Evolutionary conservation across 805 yeast genomes (phyloP), one percentile per base, ranked within the genome.

Genomic region (Komagataella pseudopastoris): DNA sequence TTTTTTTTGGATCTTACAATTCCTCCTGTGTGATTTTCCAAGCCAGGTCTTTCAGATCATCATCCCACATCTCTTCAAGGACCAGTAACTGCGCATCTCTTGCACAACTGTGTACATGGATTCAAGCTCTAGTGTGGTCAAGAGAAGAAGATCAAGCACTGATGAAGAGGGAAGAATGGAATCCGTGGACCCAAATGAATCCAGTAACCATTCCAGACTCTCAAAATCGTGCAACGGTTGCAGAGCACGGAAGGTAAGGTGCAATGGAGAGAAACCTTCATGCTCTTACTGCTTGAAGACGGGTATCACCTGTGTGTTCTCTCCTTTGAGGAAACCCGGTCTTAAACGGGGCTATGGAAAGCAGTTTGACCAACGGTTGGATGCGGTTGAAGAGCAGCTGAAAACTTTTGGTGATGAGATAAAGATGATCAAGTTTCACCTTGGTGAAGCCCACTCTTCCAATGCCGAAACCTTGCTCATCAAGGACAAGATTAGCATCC

Each of bases 281-380:
- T 51, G 53, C 17, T n/a, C 23, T 12, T 39, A 20, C 23, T 51
- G 53, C 47, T n/a, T 23, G 44, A 39, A 39, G n/a, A 22, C 20
- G 23, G 30, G 30, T 16, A 48, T 20, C 45, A 39, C 39, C 23
- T 51, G 53, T 16, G 46, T 45, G 20, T 51, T 44, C 24, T 20
- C 36, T 12, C 47, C 56, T 30, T 56, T 59, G 55, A 58, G 52
- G 49, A 55, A 55, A 49, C 63, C 63, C 6, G 63, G 63, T 20
- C 55, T 61, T 50, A 59, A 59, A 49, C 58, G 57, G 4, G 64
- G 62, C 14, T 61, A 60, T 44, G 63, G 63, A 8, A 55, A 52
- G 45, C 59, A 56, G 24, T 55, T 60, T 47, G 53, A 53, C 30
- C 53, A 53, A 22, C 51, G 60, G 47, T 45, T 56, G n/a, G 50